Evolutionary conservation across 805 yeast species (phyloP), one percentile per base, ranked within the genome.

Genomic region (Wickerhamiella bombiphila): DNA sequence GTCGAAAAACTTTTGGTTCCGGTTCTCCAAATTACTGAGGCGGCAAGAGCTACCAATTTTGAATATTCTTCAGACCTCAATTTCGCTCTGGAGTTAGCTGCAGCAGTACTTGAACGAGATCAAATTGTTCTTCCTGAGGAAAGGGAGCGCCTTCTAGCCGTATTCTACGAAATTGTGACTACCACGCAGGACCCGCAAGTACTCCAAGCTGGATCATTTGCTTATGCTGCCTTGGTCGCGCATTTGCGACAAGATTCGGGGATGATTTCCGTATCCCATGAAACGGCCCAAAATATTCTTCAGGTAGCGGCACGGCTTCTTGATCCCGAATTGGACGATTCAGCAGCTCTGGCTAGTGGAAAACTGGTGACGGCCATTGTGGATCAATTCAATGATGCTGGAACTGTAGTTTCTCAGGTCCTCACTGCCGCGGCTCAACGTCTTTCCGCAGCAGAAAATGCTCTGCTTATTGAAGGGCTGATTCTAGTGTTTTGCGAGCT

Each of bases 301-400:
- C 64, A 67, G 22, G 70, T 79, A 11, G 74, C 78, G 2, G 70
- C 80, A 3, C 74, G 74, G 49, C 70, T 83, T 37, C 64, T 88
- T 22, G 71, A 80, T 1, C 81, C 93, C 1, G 64, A 65, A 5
- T 62, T 80, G 40, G 69, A 79, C 13, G 96, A 85, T 47, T 70
- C 78, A 32, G 94, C 94, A 0, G 86, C 93, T 1, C 65, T 76
- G 58, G 77, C 80, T 41, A 70, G 81, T 32, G 96, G 88, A 9
- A 74, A 49, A 5, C 68, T 80, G 17, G 74, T 80, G 2, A 63
- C 70, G 8, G 68, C 77, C 0, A 61, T 78, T 24, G 64, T 80
- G 26, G 69, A 70, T 15, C 69, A 68, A 42, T 75, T 68, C 45
- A 61, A 68, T 3, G 47, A 46, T 14, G 60, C 60, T 37, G 51